A percentile compares a stretch with the other conserved stretches of the same genome.
phyloP scores from a whole-genome alignment of 495 filamentous ascomycete species.

The Aspergillus ellipticus region DNA sequence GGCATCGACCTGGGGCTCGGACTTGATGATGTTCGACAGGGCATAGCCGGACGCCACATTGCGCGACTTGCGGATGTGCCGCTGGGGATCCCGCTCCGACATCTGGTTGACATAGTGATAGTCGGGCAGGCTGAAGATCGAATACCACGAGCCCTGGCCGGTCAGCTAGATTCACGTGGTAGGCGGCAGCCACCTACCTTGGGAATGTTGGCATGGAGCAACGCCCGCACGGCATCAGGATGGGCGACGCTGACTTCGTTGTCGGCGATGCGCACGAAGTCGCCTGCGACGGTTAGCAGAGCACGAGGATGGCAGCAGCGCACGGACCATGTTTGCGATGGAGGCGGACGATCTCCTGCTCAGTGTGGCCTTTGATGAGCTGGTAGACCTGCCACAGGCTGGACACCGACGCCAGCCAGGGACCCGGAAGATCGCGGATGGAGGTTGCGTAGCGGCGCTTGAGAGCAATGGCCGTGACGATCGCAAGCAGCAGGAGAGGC shows the following conservation, averaged over 20 bases:
- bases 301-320: not conserved
- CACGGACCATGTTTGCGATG: conserved; percentile 41
- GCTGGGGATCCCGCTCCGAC: conserved; percentile 35
- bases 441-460: conserved; percentile 21
- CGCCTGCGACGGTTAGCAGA: conserved; percentile 16
- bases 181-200: conserved; percentile 25
- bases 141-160: conserved; percentile 27
- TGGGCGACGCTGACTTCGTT: conserved; percentile 49
- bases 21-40: conserved; percentile 38
- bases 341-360: conserved; percentile 29
- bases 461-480: not conserved
- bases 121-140: conserved; percentile 35
- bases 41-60: conserved; percentile 36
- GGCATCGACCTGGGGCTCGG: conserved; percentile 35
- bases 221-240: conserved; percentile 37
- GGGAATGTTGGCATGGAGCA: conserved; percentile 24
- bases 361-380: conserved; percentile 36
- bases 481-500: not conserved
- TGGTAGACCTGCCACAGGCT: conserved; percentile 37
- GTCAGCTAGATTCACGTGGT: too few relatives aligned
- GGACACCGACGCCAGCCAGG: conserved; percentile 38
- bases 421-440: conserved; percentile 37
- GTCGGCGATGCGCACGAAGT: conserved; percentile 45
- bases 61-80: conserved; percentile 28
- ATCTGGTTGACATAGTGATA: conserved; percentile 42